A percentile compares a stretch with the other conserved stretches of the same genome.
phyloP scores from a whole-genome alignment of 192 early-diverging fungal species.

The Gryganskiella cystojenkinii region DNA sequence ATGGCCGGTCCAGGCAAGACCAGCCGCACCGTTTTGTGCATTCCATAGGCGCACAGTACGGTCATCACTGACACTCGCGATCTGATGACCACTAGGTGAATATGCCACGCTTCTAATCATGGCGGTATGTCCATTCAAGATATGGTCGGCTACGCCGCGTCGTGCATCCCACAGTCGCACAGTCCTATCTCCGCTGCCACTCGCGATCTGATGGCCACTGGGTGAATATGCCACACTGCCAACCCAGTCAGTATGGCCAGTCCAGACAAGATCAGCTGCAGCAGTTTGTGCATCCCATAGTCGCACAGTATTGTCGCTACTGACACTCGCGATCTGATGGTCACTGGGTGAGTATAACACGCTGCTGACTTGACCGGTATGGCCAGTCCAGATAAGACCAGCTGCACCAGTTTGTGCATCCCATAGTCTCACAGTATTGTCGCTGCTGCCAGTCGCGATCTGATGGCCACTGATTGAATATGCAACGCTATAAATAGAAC shows the following conservation, averaged over 20 bases:
- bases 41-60: no score
- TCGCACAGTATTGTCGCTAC: constrained; percentile 1
- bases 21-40: no score
- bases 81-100: background rate
- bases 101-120: background rate
- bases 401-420: constrained; percentile 6
- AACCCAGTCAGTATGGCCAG: background rate
- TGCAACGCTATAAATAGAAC: no score
- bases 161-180: no score
- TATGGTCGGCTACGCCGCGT: background rate
- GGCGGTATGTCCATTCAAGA: background rate
- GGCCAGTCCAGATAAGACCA: background rate
- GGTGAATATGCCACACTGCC: constrained; percentile 14
- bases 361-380: background rate
- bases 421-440: background rate
- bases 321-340: constrained; percentile 4
- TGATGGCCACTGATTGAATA: constrained; percentile 11
- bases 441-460: constrained; percentile 4
- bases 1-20: no score
- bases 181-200: no score
- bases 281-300: background rate
- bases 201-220: constrained; percentile 1
- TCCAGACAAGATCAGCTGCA: background rate
- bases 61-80: no score
- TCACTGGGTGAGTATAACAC: background rate